phyloP scores from a whole-genome alignment of 192 early-diverging fungal species.

The Coemansia sp. region DNA sequence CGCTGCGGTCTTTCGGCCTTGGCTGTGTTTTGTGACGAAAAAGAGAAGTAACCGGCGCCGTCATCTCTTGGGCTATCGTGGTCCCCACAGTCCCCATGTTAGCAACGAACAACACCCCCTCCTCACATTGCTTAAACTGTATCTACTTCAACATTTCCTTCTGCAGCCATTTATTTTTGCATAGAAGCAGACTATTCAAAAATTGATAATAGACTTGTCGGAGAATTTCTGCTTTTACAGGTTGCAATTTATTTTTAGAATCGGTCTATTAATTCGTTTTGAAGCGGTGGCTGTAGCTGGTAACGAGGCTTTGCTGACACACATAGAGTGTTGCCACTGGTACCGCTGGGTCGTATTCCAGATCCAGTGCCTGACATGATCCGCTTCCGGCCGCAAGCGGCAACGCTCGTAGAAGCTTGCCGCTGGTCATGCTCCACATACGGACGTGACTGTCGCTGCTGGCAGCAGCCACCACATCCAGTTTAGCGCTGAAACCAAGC shows the following conservation, averaged over 20 bases:
- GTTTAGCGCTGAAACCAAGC: conserved; percentile 24
- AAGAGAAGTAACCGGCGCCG: not conserved
- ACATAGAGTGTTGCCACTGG: conserved; percentile 13
- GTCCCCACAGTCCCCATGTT: not conserved
- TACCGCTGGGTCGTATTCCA: conserved; percentile 1
- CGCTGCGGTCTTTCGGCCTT: not conserved
- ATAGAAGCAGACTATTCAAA: too few species aligned
- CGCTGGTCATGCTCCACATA: conserved; percentile 31
- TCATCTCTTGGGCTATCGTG: not conserved
- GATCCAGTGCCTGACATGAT: conserved; percentile 25
- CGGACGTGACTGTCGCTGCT: conserved; percentile 31
- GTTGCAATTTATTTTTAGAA: not conserved
- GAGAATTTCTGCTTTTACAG: not conserved
- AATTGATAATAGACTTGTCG: not conserved
- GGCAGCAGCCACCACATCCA: conserved; percentile 28
- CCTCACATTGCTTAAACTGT: not conserved
- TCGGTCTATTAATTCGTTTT: not conserved
- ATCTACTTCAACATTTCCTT: too few species aligned
- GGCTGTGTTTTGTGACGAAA: not conserved
- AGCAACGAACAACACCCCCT: not conserved
- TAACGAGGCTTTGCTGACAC: conserved; percentile 7
- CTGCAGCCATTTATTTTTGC: too few species aligned
- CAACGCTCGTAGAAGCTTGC: conserved; percentile 12
- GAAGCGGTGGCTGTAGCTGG: not conserved
- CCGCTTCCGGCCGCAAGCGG: conserved; percentile 11